These are phyloP conservation scores for Phyllosticta citribraziliensis DNA, from an alignment of 2,329 filamentous ascomycete species.

Conservation along the genomic window DNA sequence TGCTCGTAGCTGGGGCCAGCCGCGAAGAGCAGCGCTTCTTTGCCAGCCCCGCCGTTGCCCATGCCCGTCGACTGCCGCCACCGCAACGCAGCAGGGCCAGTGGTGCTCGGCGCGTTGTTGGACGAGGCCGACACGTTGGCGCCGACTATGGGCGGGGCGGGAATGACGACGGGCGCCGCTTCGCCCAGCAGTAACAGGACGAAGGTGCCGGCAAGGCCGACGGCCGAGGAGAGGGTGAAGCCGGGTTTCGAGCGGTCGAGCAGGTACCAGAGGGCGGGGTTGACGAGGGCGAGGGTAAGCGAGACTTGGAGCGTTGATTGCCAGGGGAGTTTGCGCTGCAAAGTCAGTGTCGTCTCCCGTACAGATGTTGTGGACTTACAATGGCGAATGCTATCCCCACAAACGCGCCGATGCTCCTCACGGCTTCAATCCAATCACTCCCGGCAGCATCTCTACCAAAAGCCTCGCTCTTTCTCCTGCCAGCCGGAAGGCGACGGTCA, in stretches of 20 bases:
- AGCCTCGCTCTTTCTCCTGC: slow-evolving; percentile 20
- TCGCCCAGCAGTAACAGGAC: slow-evolving; percentile 67
- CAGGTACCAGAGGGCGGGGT: slow-evolving; percentile 91
- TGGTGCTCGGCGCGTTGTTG: background rate
- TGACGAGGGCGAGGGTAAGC: slow-evolving; percentile 77
- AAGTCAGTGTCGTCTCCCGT: background rate
- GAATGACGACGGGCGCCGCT: slow-evolving; percentile 55
- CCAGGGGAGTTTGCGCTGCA: slow-evolving; percentile 80
- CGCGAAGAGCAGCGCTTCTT: slow-evolving; percentile 21
- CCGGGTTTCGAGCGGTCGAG: slow-evolving; percentile 84
- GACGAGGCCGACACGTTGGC: slow-evolving; percentile 4
- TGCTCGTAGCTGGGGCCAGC: slow-evolving; percentile 46
- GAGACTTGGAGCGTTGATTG: slow-evolving; percentile 90
- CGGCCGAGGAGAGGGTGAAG: slow-evolving; percentile 64
- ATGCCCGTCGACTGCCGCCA: slow-evolving; percentile 15
- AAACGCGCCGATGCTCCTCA: slow-evolving; percentile 61
- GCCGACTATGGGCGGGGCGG: slow-evolving; percentile 38
- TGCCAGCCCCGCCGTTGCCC: slow-evolving; percentile 19
- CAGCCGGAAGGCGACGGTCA: slow-evolving; percentile 35
- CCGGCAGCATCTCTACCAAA: slow-evolving; percentile 22
- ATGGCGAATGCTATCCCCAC: slow-evolving; percentile 71
- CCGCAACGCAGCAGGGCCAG: background rate
- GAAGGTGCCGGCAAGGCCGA: slow-evolving; percentile 65
- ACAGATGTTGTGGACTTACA: slow-evolving; percentile 47
- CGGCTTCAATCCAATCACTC: slow-evolving; percentile 63